These are phyloP conservation scores for Trebouxia sp. DNA, from an alignment of 139 green algal genomes.

Conservation along the genomic window DNA sequence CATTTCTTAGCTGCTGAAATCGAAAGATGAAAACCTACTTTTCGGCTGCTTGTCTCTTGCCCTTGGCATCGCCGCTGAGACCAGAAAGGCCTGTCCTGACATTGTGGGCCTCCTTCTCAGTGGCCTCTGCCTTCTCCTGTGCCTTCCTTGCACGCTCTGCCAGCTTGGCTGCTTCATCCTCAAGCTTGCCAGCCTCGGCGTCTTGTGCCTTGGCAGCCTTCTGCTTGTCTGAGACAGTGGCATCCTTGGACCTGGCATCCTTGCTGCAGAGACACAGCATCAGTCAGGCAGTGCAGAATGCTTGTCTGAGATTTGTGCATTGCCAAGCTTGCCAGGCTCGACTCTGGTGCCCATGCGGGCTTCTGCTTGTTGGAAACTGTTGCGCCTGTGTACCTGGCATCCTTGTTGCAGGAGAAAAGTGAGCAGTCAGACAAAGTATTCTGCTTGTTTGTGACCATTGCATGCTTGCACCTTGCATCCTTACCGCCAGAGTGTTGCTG, in stretches of 20 bases:
- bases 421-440: no score
- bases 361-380: no score
- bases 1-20: no score
- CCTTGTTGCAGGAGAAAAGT: no score
- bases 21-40: not conserved
- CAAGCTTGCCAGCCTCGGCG: not conserved
- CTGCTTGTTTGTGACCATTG: no score
- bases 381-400: no score
- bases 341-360: no score
- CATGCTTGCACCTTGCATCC: no score
- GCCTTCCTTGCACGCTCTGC: not conserved
- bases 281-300: no score
- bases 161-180: not conserved
- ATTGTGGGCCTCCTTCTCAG: conserved; percentile 16
- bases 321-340: no score
- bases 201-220: not conserved
- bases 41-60: conserved; percentile 23
- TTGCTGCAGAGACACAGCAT: conserved; percentile 5
- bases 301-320: no score
- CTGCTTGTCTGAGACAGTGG: not conserved
- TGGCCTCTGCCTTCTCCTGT: conserved; percentile 2
- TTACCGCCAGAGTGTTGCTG: no score
- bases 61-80: not conserved
- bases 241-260: conserved; percentile 19
- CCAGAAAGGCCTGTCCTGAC: not conserved